These are phyloP conservation scores for Fistulinella cinereoalba DNA, from an alignment of 1,284 basidiomycete genomes.

Conservation along the genomic window DNA sequence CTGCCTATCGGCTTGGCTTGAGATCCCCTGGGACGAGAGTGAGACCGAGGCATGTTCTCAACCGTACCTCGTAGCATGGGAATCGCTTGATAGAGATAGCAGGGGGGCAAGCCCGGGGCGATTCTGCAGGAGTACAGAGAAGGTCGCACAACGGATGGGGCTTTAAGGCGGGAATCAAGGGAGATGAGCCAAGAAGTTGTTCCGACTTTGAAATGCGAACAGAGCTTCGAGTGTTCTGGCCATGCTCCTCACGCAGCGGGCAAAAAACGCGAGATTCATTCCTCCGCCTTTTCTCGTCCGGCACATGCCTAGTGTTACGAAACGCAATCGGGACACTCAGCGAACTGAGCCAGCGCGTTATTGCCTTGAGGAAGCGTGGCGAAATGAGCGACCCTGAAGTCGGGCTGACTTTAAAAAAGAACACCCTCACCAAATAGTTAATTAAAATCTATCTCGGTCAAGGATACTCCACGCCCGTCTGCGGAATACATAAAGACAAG, in stretches of 20 bases:
- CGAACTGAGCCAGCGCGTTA: slow-evolving; percentile 38
- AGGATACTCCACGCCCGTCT: slow-evolving; percentile 34
- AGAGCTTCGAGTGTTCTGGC: slow-evolving; percentile 37
- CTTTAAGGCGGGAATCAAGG: slow-evolving; percentile 33
- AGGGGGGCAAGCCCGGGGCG: slow-evolving; percentile 24
- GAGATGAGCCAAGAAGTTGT: slow-evolving; percentile 24
- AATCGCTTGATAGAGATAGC: slow-evolving; percentile 22
- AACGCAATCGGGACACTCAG: slow-evolving; percentile 34
- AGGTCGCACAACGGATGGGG: slow-evolving; percentile 14
- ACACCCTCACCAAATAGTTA: slow-evolving; percentile 28
- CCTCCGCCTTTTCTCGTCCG: slow-evolving; percentile 30
- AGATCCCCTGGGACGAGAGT: slow-evolving; percentile 30
- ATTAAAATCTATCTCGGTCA: slow-evolving; percentile 35
- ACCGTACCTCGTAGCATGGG: slow-evolving; percentile 35
- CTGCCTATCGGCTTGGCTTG: slow-evolving; percentile 25
- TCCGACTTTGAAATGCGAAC: slow-evolving; percentile 37
- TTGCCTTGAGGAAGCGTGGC: slow-evolving; percentile 35
- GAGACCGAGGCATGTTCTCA: slow-evolving; percentile 26
- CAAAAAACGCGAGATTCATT: slow-evolving; percentile 39
- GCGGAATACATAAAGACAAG: slow-evolving; percentile 37
- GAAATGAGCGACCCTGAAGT: slow-evolving; percentile 30
- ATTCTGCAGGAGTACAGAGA: slow-evolving; percentile 21
- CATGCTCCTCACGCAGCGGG: slow-evolving; percentile 36
- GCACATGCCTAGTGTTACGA: slow-evolving; percentile 34
- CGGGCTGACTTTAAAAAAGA: slow-evolving; percentile 20